Percentiles rank a stretch among this genome's conserved stretches.
These are phyloP conservation scores for Microdochium paspali DNA, from an alignment of 2,329 filamentous ascomycete species.

Conservation along the genomic window DNA sequence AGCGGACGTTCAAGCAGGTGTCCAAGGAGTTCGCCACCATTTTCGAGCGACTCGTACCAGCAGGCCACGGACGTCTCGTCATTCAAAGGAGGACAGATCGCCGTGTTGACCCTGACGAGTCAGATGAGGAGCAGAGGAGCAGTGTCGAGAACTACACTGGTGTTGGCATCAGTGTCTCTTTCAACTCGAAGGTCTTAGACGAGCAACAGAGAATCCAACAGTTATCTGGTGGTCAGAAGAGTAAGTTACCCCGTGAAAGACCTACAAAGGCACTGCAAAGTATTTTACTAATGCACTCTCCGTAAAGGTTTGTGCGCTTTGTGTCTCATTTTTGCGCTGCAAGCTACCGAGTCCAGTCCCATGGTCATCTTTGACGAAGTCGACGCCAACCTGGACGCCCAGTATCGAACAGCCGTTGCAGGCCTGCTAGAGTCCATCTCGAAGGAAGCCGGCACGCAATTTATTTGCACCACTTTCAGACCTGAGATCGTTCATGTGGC, in stretches of 20 bases:
- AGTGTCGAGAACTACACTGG: conserved; percentile 92
- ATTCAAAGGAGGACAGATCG: conserved; percentile 86
- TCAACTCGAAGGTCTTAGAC: conserved; percentile 92
- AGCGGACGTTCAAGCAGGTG: conserved; percentile 97
- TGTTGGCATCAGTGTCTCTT: conserved; percentile 93
- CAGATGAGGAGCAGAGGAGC: conserved; percentile 57
- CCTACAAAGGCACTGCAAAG: conserved; percentile 10
- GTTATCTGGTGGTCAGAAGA: conserved; percentile 94
- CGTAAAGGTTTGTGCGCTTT: conserved; percentile 75
- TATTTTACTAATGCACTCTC: conserved; percentile 10
- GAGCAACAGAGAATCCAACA: conserved; percentile 98
- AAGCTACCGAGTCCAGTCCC: conserved; percentile 91
- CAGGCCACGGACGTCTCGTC: conserved; percentile 81
- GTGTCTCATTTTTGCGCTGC: conserved; percentile 98
- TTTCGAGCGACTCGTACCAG: conserved; percentile 90
- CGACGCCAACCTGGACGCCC: conserved; percentile 93
- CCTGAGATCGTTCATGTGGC: conserved; percentile 93
- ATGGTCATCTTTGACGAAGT: conserved; percentile 99
- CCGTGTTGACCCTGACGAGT: conserved; percentile 53
- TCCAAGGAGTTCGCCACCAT: conserved; percentile 87
- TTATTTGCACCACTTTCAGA: conserved; percentile 97
- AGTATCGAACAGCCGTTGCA: conserved; percentile 94
- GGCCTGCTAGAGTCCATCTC: conserved; percentile 76
- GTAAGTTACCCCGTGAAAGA: conserved; percentile 38
- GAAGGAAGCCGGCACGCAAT: conserved; percentile 59